phyloP scores from a whole-genome alignment of 768 basidiomycete genomes.

The Asterophora parasitica region DNA sequence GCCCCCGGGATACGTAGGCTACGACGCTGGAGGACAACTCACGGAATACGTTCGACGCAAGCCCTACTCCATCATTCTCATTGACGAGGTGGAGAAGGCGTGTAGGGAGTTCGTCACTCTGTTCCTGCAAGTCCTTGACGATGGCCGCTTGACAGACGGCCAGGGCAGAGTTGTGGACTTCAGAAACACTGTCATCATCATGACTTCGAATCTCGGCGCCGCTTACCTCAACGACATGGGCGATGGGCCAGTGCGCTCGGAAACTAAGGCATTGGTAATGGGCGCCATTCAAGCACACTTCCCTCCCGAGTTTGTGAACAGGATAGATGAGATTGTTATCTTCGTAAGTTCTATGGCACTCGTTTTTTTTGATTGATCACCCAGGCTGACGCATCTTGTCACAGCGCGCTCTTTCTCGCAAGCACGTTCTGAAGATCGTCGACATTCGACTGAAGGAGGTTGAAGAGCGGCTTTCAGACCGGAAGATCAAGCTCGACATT shows the following conservation, averaged over 20 bases:
- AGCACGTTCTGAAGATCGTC: conserved; percentile 80
- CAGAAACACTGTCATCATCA: conserved; percentile 88
- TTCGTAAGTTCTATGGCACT: conserved; percentile 44
- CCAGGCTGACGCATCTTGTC: conserved; percentile 23
- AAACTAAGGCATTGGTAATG: conserved; percentile 67
- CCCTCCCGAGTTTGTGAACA: conserved; percentile 90
- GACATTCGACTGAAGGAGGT: conserved; percentile 85
- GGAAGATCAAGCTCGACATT: conserved; percentile 77
- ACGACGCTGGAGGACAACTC: conserved; percentile 85
- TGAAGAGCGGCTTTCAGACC: conserved; percentile 69
- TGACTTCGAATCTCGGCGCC: conserved; percentile 91
- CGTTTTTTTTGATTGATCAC: neutral
- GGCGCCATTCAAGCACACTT: conserved; percentile 78
- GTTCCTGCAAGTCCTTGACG: conserved; percentile 80
- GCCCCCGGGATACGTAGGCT: conserved; percentile 88
- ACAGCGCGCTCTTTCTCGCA: conserved; percentile 74
- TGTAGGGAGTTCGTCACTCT: conserved; percentile 56
- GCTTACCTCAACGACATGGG: conserved; percentile 70
- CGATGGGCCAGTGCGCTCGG: conserved; percentile 59
- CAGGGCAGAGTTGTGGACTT: conserved; percentile 89
- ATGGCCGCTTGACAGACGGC: conserved; percentile 87
- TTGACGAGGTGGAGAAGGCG: conserved; percentile 92
- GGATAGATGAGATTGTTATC: conserved; percentile 82
- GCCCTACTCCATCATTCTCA: conserved; percentile 81
- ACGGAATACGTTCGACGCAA: conserved; percentile 92